Conservation (phyloP, 2,329 filamentous ascomycete genomes). For the Aschersonia sp. region DNA sequence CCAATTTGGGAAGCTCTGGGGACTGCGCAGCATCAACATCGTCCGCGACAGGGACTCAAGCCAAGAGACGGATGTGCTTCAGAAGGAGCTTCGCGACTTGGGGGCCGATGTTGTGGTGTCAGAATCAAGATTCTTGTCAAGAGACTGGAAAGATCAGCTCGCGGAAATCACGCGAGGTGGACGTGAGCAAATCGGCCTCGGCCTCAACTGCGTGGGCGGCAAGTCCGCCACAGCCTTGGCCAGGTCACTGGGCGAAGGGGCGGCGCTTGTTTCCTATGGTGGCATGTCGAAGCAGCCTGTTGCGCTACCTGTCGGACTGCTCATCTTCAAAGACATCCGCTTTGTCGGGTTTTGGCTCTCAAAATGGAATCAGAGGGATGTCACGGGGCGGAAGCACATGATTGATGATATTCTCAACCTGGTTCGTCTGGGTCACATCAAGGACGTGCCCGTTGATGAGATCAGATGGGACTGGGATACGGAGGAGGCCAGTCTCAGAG, state of each 20-base stretch:
- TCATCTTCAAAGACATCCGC: conserved; percentile 86
- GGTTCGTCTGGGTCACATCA: conserved; percentile 62
- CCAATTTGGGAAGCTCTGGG: conserved; percentile 76
- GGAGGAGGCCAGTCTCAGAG: conserved; percentile 49
- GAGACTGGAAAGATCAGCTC: conserved; percentile 47
- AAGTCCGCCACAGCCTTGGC: conserved; percentile 68
- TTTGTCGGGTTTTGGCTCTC: conserved; percentile 95
- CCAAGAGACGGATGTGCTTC: conserved; percentile 47
- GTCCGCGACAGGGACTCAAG: conserved; percentile 56
- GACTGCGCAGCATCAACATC: conserved; percentile 80
- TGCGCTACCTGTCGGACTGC: conserved; percentile 60
- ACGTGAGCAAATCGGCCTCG: conserved; percentile 59
- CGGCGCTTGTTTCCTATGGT: conserved; percentile 81
- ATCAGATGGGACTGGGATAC: conserved; percentile 76
- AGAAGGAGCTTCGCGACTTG: conserved; percentile 34
- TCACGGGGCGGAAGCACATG: conserved; percentile 59
- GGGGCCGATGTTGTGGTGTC: conserved; percentile 44
- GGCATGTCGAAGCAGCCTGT: conserved; percentile 88
- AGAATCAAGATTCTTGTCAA: conserved; percentile 36
- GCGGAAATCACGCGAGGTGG: conserved; percentile 56
- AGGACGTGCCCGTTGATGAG: conserved; percentile 69
- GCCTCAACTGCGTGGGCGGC: conserved; percentile 87
- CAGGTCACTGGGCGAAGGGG: conserved; percentile 53
- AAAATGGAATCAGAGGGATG: conserved; percentile 67
- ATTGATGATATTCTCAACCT: conserved; percentile 73